Evolutionary conservation across 1,139 yeast genomes (phyloP).

Genomic region (Debaryomyces subglobosus): DNA sequence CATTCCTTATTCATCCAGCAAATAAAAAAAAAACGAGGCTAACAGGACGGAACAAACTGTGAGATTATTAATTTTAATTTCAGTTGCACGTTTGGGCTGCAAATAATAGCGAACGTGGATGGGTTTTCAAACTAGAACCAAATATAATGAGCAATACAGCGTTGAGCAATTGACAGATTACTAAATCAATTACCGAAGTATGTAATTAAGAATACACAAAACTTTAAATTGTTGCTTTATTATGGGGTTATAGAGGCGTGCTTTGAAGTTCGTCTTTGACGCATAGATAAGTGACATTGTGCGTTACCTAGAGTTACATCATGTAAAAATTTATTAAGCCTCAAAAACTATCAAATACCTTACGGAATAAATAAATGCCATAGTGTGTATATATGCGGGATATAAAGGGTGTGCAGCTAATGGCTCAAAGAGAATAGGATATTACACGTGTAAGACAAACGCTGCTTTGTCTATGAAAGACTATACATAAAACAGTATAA

Average conservation of each 20-base stretch:
- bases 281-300: not conserved
- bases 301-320: not conserved
- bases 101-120: constrained; percentile 4
- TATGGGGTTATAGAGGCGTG: not conserved
- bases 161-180: not conserved
- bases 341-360: not conserved
- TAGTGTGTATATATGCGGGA: not conserved
- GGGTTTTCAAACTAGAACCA: not conserved
- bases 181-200: not conserved
- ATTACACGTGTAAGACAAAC: not conserved
- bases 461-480: not conserved
- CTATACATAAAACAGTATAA: not conserved
- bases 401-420: not conserved
- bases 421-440: not conserved
- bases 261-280: not conserved
- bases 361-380: not conserved
- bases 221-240: not conserved
- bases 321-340: not conserved
- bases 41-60: not conserved
- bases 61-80: not conserved
- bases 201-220: not conserved
- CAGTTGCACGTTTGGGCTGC: constrained; percentile 2
- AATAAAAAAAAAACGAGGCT: not conserved
- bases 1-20: not conserved
- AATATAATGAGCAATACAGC: not conserved